phyloP scores from a whole-genome alignment of 345 rosid species.

The Durio zibethinus region DNA sequence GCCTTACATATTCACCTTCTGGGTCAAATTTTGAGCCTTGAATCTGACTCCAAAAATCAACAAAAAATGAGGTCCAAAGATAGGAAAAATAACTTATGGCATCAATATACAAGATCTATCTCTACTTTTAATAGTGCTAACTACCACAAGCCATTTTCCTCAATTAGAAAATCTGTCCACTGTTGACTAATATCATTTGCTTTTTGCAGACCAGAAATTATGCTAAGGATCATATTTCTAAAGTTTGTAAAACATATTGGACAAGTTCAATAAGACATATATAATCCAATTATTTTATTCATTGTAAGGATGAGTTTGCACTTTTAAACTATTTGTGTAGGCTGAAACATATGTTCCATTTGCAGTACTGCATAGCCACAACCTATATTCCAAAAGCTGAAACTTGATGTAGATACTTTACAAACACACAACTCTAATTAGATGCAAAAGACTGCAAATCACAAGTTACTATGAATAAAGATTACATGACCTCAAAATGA shows the following conservation, averaged over 20 bases:
- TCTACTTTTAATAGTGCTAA: no score
- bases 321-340: not conserved
- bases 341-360: not conserved
- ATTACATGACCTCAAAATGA: not conserved
- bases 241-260: not conserved
- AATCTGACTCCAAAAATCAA: constrained; percentile 38
- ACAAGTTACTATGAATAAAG: not conserved
- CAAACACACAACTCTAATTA: not conserved
- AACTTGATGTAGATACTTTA: not conserved
- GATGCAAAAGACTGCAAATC: not conserved
- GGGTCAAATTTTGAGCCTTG: constrained; percentile 80
- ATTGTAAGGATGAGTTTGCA: not conserved
- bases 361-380: not conserved
- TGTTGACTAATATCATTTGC: not conserved
- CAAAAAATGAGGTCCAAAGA: constrained; percentile 16
- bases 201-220: not conserved
- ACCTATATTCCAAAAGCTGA: not conserved
- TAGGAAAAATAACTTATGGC: not conserved
- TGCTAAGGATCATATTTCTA: not conserved
- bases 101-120: no score
- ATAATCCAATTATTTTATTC: not conserved
- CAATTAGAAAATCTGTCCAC: not conserved
- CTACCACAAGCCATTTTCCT: not conserved
- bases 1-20: constrained; percentile 83
- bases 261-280: not conserved